Percentiles rank a stretch among this genome's conserved stretches.
These are phyloP conservation scores for Fusarium nisikadoi DNA, from an alignment of 2,329 filamentous ascomycete species.

Conservation along the genomic window DNA sequence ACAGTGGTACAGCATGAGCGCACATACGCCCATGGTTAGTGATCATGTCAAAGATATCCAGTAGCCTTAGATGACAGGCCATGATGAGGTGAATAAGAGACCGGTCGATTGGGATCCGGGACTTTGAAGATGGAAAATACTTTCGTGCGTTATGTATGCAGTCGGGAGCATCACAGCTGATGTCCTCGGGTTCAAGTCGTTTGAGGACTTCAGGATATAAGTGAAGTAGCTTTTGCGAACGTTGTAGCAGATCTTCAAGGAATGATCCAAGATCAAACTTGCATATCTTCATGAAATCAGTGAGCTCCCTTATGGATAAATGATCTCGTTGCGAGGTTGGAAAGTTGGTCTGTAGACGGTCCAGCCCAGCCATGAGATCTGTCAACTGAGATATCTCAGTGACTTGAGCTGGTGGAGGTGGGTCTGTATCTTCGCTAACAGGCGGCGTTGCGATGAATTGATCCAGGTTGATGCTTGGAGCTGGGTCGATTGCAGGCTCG, in stretches of 20 bases:
- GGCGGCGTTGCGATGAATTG: conserved; percentile 11
- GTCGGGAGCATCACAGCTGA: conserved; percentile 45
- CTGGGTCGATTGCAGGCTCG: background rate
- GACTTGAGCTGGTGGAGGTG: background rate
- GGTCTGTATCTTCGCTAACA: conserved; percentile 3
- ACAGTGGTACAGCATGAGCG: conserved; percentile 42
- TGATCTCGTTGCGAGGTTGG: conserved; percentile 23
- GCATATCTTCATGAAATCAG: conserved; percentile 38
- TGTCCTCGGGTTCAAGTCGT: conserved; percentile 1
- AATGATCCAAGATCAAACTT: conserved; percentile 42
- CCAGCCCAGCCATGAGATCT: conserved; percentile 37
- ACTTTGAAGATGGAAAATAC: conserved; percentile 21
- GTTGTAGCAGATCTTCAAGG: conserved; percentile 50
- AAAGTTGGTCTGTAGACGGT: conserved; percentile 32
- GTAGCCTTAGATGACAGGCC: conserved; percentile 51
- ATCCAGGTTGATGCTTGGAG: background rate
- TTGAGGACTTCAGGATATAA: conserved; percentile 49
- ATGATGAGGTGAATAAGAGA: conserved; percentile 52
- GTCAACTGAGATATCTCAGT: conserved; percentile 30
- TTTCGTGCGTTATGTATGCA: conserved; percentile 48
- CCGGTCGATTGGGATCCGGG: conserved; percentile 43
- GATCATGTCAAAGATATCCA: conserved; percentile 52
- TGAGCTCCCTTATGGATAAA: conserved; percentile 40
- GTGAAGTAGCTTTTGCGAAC: conserved; percentile 49
- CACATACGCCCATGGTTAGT: conserved; percentile 48